Percentiles rank a stretch among this genome's conserved stretches.
Conservation (phyloP, 257 asterid genomes). For the Capsicum rhomboideum region DNA sequence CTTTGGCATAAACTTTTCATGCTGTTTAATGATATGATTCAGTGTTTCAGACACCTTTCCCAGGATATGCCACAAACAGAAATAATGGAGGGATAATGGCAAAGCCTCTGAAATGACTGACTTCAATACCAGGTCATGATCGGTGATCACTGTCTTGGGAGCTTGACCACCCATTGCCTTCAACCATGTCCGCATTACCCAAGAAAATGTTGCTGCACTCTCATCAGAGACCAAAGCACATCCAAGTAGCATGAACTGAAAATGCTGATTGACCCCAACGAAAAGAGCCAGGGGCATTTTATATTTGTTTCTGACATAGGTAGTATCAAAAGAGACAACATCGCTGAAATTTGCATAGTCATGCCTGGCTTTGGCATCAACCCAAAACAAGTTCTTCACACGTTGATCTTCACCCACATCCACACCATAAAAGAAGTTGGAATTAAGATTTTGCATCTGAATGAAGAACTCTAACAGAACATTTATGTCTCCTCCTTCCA, state of each 20-base stretch:
- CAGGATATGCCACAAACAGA: conserved; percentile 65
- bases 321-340: conserved; percentile 84
- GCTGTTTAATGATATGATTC: conserved; percentile 61
- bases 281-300: conserved; percentile 80
- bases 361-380: conserved; percentile 89
- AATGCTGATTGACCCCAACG: conserved; percentile 92
- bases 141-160: conserved; percentile 75
- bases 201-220: conserved; percentile 51
- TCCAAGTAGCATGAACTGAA: conserved; percentile 87
- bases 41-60: conserved; percentile 65
- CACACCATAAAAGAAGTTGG: conserved; percentile 78
- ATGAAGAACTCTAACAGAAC: conserved; percentile 58
- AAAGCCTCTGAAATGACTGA: conserved; percentile 50
- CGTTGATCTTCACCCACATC: conserved; percentile 79
- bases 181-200: conserved; percentile 89
- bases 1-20: conserved; percentile 51
- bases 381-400: conserved; percentile 69
- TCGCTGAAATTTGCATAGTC: conserved; percentile 66
- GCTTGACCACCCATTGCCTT: conserved; percentile 82
- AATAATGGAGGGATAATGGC: conserved; percentile 61
- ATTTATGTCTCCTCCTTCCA: conserved; percentile 56
- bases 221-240: conserved; percentile 92
- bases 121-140: conserved; percentile 60
- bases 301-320: conserved; percentile 71
- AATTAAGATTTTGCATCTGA: conserved; percentile 67